phyloP scores from a whole-genome alignment of 805 yeast species.

The Starmerella roubikii region DNA sequence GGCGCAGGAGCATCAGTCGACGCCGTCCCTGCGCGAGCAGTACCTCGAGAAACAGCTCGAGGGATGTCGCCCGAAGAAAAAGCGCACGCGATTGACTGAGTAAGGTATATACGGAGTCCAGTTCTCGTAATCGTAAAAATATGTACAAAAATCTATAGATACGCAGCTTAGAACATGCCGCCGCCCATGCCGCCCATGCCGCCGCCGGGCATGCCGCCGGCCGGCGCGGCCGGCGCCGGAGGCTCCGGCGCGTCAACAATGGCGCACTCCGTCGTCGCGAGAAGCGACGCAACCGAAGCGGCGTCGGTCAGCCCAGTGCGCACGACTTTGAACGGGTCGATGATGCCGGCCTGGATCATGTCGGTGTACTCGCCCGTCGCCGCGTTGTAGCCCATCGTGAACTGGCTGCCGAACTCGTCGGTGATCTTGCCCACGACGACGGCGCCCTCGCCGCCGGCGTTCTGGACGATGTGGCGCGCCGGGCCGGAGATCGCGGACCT shows the following conservation, averaged over 20 bases:
- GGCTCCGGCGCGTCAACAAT: constrained; percentile 88
- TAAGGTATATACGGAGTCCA: not conserved
- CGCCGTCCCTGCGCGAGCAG: constrained; percentile 17
- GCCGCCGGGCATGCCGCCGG: constrained; percentile 57
- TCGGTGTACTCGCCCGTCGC: constrained; percentile 87
- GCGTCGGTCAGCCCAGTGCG: constrained; percentile 93
- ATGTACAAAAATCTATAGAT: not conserved
- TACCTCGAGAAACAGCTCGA: constrained; percentile 16
- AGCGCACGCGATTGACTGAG: constrained; percentile 13
- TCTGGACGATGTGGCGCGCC: constrained; percentile 87
- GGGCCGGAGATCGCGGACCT: constrained; percentile 88
- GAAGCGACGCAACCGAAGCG: constrained; percentile 89
- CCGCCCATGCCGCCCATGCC: constrained; percentile 31
- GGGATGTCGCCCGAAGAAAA: constrained; percentile 8
- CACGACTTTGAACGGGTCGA: constrained; percentile 97
- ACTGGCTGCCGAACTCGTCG: constrained; percentile 46
- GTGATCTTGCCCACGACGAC: constrained; percentile 83
- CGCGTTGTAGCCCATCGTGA: constrained; percentile 84
- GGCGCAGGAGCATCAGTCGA: constrained; percentile 26
- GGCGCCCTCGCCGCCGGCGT: constrained; percentile 96
- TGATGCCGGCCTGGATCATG: constrained; percentile 93
- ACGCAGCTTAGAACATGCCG: constrained; percentile 12
- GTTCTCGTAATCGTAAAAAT: not conserved
- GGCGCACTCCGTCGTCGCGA: constrained; percentile 98
- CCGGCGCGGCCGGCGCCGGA: constrained; percentile 40